A percentile compares a stretch with the other conserved stretches of the same genome.
phyloP scores from a whole-genome alignment of 495 filamentous ascomycete species.

The Xeromyces bisporus region DNA sequence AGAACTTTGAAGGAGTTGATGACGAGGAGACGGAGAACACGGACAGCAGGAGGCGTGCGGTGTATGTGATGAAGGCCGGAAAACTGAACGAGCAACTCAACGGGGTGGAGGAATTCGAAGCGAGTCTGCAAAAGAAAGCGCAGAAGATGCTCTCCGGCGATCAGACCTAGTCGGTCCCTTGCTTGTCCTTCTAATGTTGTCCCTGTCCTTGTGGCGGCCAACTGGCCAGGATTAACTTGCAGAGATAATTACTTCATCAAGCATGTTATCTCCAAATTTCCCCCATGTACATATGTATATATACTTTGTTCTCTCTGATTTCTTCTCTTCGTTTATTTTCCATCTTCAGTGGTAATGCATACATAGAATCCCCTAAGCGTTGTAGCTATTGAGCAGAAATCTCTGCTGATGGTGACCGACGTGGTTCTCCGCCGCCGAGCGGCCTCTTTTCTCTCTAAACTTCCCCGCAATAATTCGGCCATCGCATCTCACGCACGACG shows the following conservation, averaged over 20 bases:
- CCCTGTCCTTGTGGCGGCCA: too few relatives aligned
- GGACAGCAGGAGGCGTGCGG: slow-evolving; percentile 32
- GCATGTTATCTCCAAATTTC: too few relatives aligned
- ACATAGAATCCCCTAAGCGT: too few relatives aligned
- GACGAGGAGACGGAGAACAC: slow-evolving; percentile 30
- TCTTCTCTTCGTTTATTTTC: slow-evolving; percentile 11
- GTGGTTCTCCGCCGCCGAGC: slow-evolving; percentile 4
- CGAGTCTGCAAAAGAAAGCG: slow-evolving; percentile 41
- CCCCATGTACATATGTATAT: too few relatives aligned
- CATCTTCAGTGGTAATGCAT: too few relatives aligned
- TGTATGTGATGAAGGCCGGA: slow-evolving; percentile 43
- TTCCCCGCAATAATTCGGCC: slow-evolving; percentile 6
- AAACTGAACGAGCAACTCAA: slow-evolving; percentile 35
- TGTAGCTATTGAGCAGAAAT: not conserved
- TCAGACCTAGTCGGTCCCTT: too few relatives aligned
- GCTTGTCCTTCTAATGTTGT: too few relatives aligned
- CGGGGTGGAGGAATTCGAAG: slow-evolving; percentile 49
- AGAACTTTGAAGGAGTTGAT: slow-evolving; percentile 33
- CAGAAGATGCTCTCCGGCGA: slow-evolving; percentile 18
- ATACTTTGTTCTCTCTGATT: slow-evolving; percentile 12
- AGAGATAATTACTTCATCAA: too few relatives aligned
- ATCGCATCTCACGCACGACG: slow-evolving; percentile 1
- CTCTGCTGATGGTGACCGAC: slow-evolving; percentile 8
- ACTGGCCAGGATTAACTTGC: too few relatives aligned
- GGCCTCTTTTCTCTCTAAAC: slow-evolving; percentile 2